These are phyloP conservation scores for Craterostigma plantagineum DNA, from an alignment of 257 asterid species.

Conservation along the genomic window DNA sequence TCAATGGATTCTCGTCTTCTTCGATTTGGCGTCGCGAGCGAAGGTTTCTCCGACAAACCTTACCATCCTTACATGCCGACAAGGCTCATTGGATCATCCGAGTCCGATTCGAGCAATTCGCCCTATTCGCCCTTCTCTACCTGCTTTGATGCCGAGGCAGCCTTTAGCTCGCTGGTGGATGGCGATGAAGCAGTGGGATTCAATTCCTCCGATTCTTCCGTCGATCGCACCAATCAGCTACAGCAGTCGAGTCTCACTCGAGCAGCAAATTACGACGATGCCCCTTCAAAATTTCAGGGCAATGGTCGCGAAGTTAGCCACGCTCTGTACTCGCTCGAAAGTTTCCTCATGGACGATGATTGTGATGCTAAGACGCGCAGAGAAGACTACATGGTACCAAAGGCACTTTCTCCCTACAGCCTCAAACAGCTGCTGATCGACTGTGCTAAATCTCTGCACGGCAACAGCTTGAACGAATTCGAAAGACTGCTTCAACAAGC, in stretches of 20 bases:
- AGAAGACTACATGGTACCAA: constrained; percentile 10
- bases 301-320: constrained; percentile 14
- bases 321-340: constrained; percentile 28
- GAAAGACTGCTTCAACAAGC: constrained; percentile 21
- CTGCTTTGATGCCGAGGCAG: constrained; percentile 22
- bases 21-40: constrained; percentile 8
- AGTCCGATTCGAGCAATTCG: constrained; percentile 28
- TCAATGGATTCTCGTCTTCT: constrained; percentile 11
- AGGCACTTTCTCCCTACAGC: constrained; percentile 21
- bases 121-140: constrained; percentile 35
- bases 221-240: constrained; percentile 16
- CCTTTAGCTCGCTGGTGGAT: constrained; percentile 18
- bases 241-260: constrained; percentile 9
- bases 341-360: constrained; percentile 37
- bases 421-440: constrained; percentile 28
- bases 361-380: constrained; percentile 16
- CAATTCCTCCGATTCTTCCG: constrained; percentile 23
- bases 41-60: constrained; percentile 8
- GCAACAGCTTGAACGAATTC: constrained; percentile 20
- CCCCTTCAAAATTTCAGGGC: constrained; percentile 14
- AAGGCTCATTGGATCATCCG: constrained; percentile 18
- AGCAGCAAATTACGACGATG: not conserved
- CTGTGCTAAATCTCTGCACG: constrained; percentile 41
- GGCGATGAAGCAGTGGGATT: constrained; percentile 25
- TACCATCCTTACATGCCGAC: constrained; percentile 9